Evolutionary conservation across 2,329 filamentous ascomycete species (phyloP).

Genomic region (Aspergillus sergii): DNA sequence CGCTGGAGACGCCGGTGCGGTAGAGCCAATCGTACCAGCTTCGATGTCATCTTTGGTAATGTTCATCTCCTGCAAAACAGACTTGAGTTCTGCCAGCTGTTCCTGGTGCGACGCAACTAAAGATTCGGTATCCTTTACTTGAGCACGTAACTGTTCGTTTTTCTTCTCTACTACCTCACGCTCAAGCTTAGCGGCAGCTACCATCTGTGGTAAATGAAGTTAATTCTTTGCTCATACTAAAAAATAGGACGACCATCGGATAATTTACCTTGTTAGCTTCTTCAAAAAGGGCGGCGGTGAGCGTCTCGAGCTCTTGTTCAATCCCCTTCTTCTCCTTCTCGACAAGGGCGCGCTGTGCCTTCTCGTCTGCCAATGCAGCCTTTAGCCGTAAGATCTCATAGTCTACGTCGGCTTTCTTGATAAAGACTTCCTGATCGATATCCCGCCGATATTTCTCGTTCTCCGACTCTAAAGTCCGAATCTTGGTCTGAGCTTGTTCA

Average conservation of each 20-base stretch:
- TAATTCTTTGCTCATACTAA: not conserved
- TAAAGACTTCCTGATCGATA: slow-evolving; percentile 72
- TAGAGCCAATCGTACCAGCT: slow-evolving; percentile 65
- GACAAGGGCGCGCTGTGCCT: slow-evolving; percentile 62
- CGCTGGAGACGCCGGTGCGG: slow-evolving; percentile 78
- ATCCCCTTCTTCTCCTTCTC: slow-evolving; percentile 85
- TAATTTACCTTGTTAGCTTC: slow-evolving; percentile 79
- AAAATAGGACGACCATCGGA: not conserved
- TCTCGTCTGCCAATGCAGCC: slow-evolving; percentile 66
- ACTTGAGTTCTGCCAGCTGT: slow-evolving; percentile 87
- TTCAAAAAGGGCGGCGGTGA: slow-evolving; percentile 93
- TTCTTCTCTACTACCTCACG: slow-evolving; percentile 79
- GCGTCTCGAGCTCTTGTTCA: slow-evolving; percentile 85
- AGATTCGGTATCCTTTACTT: slow-evolving; percentile 82
- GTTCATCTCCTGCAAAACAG: slow-evolving; percentile 85
- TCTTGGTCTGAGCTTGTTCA: slow-evolving; percentile 68
- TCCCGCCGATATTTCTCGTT: slow-evolving; percentile 70
- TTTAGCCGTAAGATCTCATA: slow-evolving; percentile 66
- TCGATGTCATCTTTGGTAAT: slow-evolving; percentile 70
- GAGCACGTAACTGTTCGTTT: slow-evolving; percentile 82
- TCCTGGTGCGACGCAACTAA: slow-evolving; percentile 89
- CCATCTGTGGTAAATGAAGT: slow-evolving; percentile 63
- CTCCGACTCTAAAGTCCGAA: slow-evolving; percentile 69
- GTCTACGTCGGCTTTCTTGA: slow-evolving; percentile 75
- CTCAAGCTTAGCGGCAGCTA: slow-evolving; percentile 82